Percentiles rank a stretch among this genome's conserved stretches.
phyloP scores from a whole-genome alignment of 1,284 basidiomycete genomes.

The Tilletiaria anomala region DNA sequence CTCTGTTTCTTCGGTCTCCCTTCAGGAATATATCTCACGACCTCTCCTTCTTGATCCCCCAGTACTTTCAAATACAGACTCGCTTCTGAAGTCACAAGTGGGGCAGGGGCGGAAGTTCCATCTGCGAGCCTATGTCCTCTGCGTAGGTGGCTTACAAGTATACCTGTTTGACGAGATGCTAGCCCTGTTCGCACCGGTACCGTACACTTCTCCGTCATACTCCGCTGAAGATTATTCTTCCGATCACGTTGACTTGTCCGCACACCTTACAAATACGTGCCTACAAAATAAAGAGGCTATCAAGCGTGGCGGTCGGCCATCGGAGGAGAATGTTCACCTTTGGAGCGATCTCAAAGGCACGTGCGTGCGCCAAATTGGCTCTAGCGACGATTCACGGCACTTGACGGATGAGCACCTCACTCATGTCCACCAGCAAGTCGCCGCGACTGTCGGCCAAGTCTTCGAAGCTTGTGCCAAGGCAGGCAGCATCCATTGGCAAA shows the following conservation, averaged over 20 bases:
- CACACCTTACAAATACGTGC: conserved; percentile 91
- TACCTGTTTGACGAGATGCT: conserved; percentile 63
- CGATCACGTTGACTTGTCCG: conserved; percentile 48
- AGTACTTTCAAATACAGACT: conserved; percentile 10
- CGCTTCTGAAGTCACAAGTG: no score
- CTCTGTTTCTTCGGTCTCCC: neutral
- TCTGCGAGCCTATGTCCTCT: conserved; percentile 79
- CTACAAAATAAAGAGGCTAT: conserved; percentile 48
- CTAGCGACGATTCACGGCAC: conserved; percentile 42
- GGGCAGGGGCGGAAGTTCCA: conserved; percentile 53
- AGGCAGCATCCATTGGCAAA: conserved; percentile 72
- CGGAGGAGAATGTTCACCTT: conserved; percentile 20
- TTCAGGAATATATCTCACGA: conserved; percentile 62
- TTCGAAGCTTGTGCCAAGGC: conserved; percentile 70
- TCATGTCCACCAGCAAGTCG: conserved; percentile 9
- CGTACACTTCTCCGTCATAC: conserved; percentile 13
- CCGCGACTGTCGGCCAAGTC: neutral
- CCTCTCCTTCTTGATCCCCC: conserved; percentile 50
- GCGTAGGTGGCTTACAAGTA: conserved; percentile 44
- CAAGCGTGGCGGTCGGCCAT: conserved; percentile 3
- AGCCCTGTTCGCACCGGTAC: conserved; percentile 54
- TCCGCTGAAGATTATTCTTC: conserved; percentile 1
- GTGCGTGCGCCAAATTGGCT: conserved; percentile 40
- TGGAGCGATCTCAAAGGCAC: conserved; percentile 39
- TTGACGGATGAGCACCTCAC: conserved; percentile 43